Conservation (phyloP, 106 monocot genomes). For the Alisma plantagoaquatica region DNA sequence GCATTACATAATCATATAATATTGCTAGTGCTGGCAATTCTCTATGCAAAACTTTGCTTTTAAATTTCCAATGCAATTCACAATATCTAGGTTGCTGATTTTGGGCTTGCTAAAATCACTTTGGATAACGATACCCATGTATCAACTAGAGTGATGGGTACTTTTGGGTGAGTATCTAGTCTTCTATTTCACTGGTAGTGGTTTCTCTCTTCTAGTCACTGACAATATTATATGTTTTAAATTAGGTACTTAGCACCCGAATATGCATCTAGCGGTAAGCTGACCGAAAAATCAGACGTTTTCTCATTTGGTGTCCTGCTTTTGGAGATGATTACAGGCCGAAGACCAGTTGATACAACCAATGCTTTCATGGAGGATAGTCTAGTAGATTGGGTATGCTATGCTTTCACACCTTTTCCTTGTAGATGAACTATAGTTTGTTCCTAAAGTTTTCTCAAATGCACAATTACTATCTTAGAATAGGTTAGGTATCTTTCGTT, state of each 20-base stretch:
- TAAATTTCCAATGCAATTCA: not conserved
- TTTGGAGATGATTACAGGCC: constrained; percentile 2
- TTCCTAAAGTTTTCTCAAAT: too few species aligned
- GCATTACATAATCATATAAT: too few species aligned
- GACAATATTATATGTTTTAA: not conserved
- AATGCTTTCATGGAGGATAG: not conserved
- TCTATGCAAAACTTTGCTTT: too few species aligned
- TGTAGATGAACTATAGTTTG: too few species aligned
- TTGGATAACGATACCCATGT: constrained; percentile 7
- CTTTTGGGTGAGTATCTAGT: constrained; percentile 5
- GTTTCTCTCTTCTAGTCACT: not conserved
- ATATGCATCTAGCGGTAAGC: constrained; percentile 4
- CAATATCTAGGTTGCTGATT: constrained; percentile 15
- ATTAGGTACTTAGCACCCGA: constrained; percentile 4
- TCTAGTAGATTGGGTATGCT: constrained; percentile 6
- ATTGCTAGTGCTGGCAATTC: too few species aligned
- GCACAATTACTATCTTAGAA: too few species aligned
- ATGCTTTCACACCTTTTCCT: too few species aligned
- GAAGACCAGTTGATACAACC: not conserved
- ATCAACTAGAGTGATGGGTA: constrained; percentile 6
- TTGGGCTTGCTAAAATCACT: constrained; percentile 2
- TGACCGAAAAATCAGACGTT: too few species aligned
- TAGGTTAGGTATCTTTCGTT: too few species aligned
- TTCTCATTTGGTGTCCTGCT: constrained; percentile 6
- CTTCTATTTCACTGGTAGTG: not conserved